These are phyloP conservation scores for Crithidia fasciculata DNA, from an alignment of 208 protist genomes.

Conservation along the genomic window DNA sequence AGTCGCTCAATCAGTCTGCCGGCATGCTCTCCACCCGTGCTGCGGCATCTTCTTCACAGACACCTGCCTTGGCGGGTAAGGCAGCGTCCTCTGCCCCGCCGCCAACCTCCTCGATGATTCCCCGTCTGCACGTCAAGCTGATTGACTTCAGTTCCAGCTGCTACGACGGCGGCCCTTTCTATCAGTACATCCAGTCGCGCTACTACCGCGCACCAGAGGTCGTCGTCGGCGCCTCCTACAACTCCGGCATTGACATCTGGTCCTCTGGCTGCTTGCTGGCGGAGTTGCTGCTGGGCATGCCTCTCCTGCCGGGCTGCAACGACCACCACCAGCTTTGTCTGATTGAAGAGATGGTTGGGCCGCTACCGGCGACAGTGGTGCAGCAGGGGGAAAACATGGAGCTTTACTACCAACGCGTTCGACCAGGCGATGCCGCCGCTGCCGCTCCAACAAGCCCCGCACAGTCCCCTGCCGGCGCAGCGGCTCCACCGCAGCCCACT, in stretches of 20 bases:
- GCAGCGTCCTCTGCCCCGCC: neutral
- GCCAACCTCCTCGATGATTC: conserved; percentile 13
- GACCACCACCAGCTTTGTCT: conserved; percentile 93
- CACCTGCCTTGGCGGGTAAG: neutral
- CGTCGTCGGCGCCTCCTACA: conserved; percentile 93
- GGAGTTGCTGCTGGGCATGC: conserved; percentile 95
- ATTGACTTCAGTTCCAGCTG: conserved; percentile 98
- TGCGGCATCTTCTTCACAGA: too few relatives aligned
- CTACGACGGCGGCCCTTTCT: conserved; percentile 88
- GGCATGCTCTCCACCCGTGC: conserved; percentile 14
- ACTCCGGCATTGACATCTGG: conserved; percentile 96
- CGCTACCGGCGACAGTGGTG: conserved; percentile 80
- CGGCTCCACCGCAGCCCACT: neutral
- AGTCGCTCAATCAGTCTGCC: conserved; percentile 35
- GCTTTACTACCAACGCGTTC: conserved; percentile 48
- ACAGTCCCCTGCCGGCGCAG: neutral
- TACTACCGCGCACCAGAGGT: conserved; percentile 98
- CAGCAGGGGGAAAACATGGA: conserved; percentile 37
- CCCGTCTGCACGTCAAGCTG: conserved; percentile 88
- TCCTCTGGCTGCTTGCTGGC: conserved; percentile 96
- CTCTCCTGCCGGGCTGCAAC: conserved; percentile 93
- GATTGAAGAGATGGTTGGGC: conserved; percentile 94
- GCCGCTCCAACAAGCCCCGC: neutral
- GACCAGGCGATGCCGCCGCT: neutral
- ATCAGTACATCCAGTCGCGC: conserved; percentile 91